phyloP scores from a whole-genome alignment of 306 rosid species.

The Trichosanthes truncata region DNA sequence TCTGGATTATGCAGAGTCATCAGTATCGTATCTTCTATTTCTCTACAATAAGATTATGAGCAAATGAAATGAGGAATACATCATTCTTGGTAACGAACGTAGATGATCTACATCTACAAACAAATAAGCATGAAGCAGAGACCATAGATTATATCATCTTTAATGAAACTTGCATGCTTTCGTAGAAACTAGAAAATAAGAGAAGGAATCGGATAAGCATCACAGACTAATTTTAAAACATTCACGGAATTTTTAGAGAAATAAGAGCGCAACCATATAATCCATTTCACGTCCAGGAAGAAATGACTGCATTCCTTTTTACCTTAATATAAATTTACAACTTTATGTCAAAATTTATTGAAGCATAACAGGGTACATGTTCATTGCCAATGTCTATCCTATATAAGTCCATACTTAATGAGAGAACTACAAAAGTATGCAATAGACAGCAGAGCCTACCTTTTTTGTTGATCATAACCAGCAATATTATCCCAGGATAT shows the following conservation, averaged over 20 bases:
- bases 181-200: neutral
- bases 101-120: neutral
- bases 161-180: neutral
- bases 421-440: neutral
- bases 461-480: conserved; percentile 76
- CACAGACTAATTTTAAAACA: neutral
- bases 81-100: neutral
- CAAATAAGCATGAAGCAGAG: conserved; percentile 4
- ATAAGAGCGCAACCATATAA: neutral
- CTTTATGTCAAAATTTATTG: neutral
- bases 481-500: conserved; percentile 86
- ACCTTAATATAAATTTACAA: neutral
- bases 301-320: neutral
- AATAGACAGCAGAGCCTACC: conserved; percentile 33
- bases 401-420: neutral
- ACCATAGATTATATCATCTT: neutral
- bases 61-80: neutral
- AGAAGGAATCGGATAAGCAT: neutral
- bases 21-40: conserved; percentile 76
- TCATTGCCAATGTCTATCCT: neutral
- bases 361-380: neutral
- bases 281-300: neutral
- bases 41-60: conserved; percentile 33
- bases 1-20: conserved; percentile 80
- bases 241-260: neutral